Percentiles rank a stretch among this genome's conserved stretches.
Evolutionary conservation across 176 grass and related monocot genomes (phyloP).

Genomic region (Ampelocalamus luodianensis): DNA sequence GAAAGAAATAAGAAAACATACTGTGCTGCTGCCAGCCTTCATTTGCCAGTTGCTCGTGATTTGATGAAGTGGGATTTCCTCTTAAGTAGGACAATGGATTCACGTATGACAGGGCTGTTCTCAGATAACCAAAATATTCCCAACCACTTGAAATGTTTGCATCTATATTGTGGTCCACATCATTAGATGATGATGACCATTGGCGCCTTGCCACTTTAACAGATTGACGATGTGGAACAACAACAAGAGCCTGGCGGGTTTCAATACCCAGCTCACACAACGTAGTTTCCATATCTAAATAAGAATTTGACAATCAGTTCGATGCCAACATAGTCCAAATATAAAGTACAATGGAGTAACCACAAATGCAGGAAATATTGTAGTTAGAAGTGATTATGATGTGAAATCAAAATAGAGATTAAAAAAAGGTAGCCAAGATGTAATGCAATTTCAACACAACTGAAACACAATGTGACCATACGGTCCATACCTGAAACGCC

Average conservation of each 20-base stretch:
- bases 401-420: slow-evolving; percentile 1
- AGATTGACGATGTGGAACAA: slow-evolving; percentile 63
- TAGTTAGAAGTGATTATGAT: neutral
- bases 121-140: slow-evolving; percentile 76
- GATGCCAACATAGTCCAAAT: neutral
- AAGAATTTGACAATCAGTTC: slow-evolving; percentile 35
- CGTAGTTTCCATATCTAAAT: slow-evolving; percentile 72
- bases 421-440: neutral
- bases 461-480: slow-evolving; percentile 1
- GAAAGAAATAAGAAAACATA: slow-evolving; percentile 53
- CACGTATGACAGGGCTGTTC: slow-evolving; percentile 59
- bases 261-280: slow-evolving; percentile 79
- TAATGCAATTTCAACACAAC: slow-evolving; percentile 26
- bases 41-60: slow-evolving; percentile 45
- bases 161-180: slow-evolving; percentile 28
- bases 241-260: slow-evolving; percentile 83
- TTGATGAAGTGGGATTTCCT: slow-evolving; percentile 51
- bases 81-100: slow-evolving; percentile 87
- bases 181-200: slow-evolving; percentile 36
- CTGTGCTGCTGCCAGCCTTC: slow-evolving; percentile 40
- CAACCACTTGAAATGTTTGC: slow-evolving; percentile 33
- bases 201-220: slow-evolving; percentile 47
- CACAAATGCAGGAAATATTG: slow-evolving; percentile 9
- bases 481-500: neutral
- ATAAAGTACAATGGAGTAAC: no score